Percentiles rank a stretch among this genome's conserved stretches.
Conservation (phyloP, 2,329 filamentous ascomycete genomes). For the Cladorrhinum sp. region DNA sequence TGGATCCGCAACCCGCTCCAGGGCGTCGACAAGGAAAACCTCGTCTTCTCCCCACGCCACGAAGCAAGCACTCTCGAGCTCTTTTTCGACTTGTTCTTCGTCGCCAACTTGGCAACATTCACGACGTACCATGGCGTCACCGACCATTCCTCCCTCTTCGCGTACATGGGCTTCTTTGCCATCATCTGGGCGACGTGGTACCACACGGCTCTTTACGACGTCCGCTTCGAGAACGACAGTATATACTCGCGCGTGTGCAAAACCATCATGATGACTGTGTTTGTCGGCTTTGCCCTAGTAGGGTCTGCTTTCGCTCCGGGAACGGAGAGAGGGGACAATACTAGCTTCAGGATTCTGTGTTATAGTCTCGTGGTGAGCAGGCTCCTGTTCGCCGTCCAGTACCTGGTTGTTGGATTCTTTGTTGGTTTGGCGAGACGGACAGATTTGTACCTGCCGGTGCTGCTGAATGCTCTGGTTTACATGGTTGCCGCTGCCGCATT, state of each 20-base stretch:
- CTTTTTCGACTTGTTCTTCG: conserved; percentile 23
- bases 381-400: conserved; percentile 18
- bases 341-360: conserved; percentile 20
- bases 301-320: conserved; percentile 19
- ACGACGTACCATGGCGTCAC: conserved; percentile 21
- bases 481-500: conserved; percentile 12
- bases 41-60: conserved; percentile 20
- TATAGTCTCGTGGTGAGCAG: conserved; percentile 20
- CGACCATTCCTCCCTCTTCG: conserved; percentile 22
- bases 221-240: conserved; percentile 23
- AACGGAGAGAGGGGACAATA: conserved; percentile 20
- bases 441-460: conserved; percentile 18
- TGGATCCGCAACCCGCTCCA: conserved; percentile 24
- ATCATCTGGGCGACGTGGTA: conserved; percentile 24
- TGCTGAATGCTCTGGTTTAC: conserved; percentile 16
- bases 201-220: conserved; percentile 21
- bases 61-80: conserved; percentile 22
- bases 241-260: conserved; percentile 20
- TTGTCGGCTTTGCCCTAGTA: conserved; percentile 22
- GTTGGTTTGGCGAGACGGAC: conserved; percentile 13
- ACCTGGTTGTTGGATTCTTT: conserved; percentile 16
- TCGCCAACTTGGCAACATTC: conserved; percentile 22
- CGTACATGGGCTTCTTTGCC: conserved; percentile 24
- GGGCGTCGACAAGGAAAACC: conserved; percentile 21
- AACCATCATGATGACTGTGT: conserved; percentile 17